Evolutionary conservation across 768 basidiomycete species (phyloP).

Genomic region (Tremella mesenterica): DNA sequence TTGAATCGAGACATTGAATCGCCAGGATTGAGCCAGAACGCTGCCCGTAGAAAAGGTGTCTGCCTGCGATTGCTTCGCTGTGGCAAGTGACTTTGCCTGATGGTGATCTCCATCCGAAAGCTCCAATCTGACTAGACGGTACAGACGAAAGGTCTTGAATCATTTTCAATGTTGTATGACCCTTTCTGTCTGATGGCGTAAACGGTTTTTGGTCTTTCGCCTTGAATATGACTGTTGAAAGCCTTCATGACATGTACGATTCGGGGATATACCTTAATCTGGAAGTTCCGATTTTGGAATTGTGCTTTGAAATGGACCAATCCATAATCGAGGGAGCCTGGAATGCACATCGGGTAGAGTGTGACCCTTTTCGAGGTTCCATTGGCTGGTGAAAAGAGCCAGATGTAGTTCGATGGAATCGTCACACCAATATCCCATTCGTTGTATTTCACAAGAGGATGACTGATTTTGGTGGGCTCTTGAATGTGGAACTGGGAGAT

Average conservation of each 20-base stretch:
- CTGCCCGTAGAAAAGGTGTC: constrained; percentile 8
- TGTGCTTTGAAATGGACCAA: constrained; percentile 5
- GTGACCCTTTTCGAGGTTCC: neutral
- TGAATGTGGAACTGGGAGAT: neutral
- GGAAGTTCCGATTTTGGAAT: neutral
- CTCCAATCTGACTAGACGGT: constrained; percentile 6
- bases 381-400: constrained; percentile 8
- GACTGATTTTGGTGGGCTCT: constrained; percentile 12
- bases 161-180: constrained; percentile 4
- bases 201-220: constrained; percentile 6
- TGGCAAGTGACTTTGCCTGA: constrained; percentile 6
- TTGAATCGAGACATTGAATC: neutral
- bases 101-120: constrained; percentile 22
- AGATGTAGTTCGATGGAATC: constrained; percentile 1
- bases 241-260: constrained; percentile 25
- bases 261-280: constrained; percentile 19
- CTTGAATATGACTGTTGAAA: constrained; percentile 18
- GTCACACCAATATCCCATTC: constrained; percentile 9
- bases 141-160: constrained; percentile 11
- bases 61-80: constrained; percentile 3
- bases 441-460: constrained; percentile 2
- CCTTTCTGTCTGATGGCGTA: constrained; percentile 1
- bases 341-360: constrained; percentile 7
- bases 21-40: constrained; percentile 8
- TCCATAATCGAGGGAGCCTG: constrained; percentile 10